phyloP scores from a whole-genome alignment of 306 rosid species.

The Lathyrus aphaca region DNA sequence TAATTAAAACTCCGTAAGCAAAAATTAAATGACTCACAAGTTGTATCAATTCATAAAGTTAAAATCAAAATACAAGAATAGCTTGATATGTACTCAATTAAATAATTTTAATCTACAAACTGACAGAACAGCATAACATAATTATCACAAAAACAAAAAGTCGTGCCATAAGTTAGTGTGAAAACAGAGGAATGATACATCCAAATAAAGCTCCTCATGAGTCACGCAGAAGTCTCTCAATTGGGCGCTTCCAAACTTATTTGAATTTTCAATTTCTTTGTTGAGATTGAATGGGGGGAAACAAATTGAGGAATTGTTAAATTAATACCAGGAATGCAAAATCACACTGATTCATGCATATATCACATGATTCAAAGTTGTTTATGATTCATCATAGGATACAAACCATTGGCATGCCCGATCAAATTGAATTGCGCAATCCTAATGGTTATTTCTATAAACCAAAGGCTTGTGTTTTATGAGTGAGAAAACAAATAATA shows the following conservation, averaged over 20 bases:
- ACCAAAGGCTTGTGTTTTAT: background rate
- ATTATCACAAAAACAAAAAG: background rate
- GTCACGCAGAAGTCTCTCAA: background rate
- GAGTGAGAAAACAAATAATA: background rate
- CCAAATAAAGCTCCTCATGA: background rate
- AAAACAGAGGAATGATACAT: background rate
- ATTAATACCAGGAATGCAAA: background rate
- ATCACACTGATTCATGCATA: background rate
- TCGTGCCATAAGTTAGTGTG: background rate
- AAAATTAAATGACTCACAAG: background rate
- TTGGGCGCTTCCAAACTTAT: background rate
- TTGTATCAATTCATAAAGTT: background rate
- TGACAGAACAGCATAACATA: background rate
- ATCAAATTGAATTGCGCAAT: background rate
- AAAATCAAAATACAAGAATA: background rate
- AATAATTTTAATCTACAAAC: background rate
- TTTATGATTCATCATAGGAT: background rate
- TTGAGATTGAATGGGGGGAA: background rate
- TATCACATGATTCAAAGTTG: background rate
- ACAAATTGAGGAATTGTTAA: background rate
- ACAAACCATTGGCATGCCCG: background rate
- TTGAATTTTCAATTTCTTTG: background rate
- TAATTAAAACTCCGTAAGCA: slow-evolving; percentile 5
- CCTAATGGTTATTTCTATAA: background rate
- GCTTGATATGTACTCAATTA: background rate